Conservation (phyloP, 192 early-diverging fungal species). For the Funneliformis geosporum region DNA sequence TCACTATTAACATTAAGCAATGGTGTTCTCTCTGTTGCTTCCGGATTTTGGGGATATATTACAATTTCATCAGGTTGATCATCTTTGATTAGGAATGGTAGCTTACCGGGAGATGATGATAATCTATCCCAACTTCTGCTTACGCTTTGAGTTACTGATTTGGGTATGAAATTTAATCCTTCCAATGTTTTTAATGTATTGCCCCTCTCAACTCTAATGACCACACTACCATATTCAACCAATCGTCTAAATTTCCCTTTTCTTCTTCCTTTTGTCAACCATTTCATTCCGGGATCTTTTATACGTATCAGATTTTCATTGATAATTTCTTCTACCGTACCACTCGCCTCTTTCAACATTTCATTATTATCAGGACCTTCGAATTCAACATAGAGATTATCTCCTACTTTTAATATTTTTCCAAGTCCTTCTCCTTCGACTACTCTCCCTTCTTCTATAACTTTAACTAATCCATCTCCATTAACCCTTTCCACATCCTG, state of each 20-base stretch:
- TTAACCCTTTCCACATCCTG: conserved; percentile 40
- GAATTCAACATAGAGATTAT: conserved; percentile 46
- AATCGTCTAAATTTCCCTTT: conserved; percentile 35
- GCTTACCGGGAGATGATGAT: conserved; percentile 13
- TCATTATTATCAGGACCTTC: conserved; percentile 36
- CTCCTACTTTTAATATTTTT: conserved; percentile 33
- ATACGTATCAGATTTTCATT: conserved; percentile 35
- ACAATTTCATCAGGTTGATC: conserved; percentile 8
- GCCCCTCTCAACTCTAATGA: conserved; percentile 45
- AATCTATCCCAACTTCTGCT: conserved; percentile 23
- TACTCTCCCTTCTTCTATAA: conserved; percentile 37
- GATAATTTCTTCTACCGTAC: conserved; percentile 38
- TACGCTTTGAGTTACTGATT: neutral
- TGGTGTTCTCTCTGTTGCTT: conserved; percentile 23
- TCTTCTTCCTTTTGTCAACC: conserved; percentile 42
- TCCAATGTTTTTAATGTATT: conserved; percentile 41
- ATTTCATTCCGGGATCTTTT: conserved; percentile 45
- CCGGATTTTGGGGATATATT: neutral
- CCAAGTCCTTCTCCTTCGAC: conserved; percentile 40
- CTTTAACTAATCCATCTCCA: conserved; percentile 36
- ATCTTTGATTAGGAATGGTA: neutral
- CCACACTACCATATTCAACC: conserved; percentile 40
- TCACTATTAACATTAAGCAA: conserved; percentile 18
- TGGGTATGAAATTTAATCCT: conserved; percentile 28
- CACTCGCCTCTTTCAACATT: conserved; percentile 38